Conservation (phyloP, 2,329 filamentous ascomycete genomes). For the Monilinia aucupariae region DNA sequence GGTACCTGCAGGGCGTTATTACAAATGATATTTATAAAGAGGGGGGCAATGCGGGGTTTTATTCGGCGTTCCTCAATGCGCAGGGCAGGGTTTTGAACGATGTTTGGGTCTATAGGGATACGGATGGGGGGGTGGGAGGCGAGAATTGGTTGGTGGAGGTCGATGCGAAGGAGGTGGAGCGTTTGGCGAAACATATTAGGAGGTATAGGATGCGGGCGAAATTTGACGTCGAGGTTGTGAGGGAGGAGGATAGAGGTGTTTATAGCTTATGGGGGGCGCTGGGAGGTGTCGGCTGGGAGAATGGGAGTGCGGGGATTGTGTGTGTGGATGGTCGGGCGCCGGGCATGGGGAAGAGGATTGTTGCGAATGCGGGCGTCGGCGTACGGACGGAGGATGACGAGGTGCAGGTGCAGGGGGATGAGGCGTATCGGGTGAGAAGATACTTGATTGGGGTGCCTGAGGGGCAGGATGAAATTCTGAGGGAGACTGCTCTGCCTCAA, state of each 20-base stretch:
- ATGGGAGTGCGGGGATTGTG: conserved; percentile 20
- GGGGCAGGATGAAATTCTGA: conserved; percentile 71
- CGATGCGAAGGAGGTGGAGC: conserved; percentile 59
- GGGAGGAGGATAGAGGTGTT: conserved; percentile 58
- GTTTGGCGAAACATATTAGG: conserved; percentile 66
- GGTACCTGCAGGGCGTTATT: conserved; percentile 83
- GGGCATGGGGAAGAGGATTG: conserved; percentile 49
- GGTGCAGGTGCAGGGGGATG: not conserved
- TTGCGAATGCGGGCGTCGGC: conserved; percentile 37
- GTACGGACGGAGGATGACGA: conserved; percentile 35
- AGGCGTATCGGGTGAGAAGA: conserved; percentile 43
- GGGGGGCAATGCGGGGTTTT: conserved; percentile 52
- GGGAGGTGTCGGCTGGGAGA: conserved; percentile 17
- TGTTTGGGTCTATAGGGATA: conserved; percentile 73
- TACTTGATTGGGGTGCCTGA: conserved; percentile 80
- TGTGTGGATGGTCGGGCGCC: conserved; percentile 49
- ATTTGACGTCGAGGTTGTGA: conserved; percentile 61
- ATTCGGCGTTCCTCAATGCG: conserved; percentile 81
- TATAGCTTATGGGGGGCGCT: conserved; percentile 63
- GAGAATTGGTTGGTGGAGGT: conserved; percentile 57
- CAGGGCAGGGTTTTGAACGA: conserved; percentile 81
- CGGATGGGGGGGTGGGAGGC: not conserved
- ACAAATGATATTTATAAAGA: conserved; percentile 59
- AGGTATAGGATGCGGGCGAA: conserved; percentile 83
- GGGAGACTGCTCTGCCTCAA: conserved; percentile 69